Conservation (phyloP, 305 asterid species). For the Fraxinus sp. region DNA sequence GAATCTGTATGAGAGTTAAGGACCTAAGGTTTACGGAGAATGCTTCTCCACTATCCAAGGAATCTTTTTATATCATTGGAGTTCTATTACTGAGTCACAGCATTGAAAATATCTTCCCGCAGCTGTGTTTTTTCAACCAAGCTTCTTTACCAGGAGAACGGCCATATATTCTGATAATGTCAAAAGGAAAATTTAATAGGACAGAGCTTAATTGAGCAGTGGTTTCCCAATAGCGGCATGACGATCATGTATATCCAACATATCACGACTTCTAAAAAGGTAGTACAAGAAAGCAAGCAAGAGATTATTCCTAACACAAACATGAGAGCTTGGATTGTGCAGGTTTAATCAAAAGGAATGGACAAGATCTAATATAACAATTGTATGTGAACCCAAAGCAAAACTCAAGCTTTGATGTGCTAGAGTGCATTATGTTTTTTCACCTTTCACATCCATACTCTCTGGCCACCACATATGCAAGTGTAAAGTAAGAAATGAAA, state of each 20-base stretch:
- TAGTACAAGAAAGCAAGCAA: neutral
- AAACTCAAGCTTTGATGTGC: slow-evolving; percentile 7
- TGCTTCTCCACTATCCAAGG: neutral
- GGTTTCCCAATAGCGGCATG: neutral
- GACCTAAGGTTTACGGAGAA: neutral
- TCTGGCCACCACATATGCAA: neutral
- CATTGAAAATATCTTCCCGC: neutral
- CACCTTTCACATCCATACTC: neutral
- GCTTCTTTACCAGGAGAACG: neutral
- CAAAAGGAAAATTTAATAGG: neutral
- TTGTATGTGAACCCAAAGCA: slow-evolving; percentile 4
- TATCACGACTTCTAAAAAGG: neutral
- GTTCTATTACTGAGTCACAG: neutral
- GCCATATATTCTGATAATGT: neutral
- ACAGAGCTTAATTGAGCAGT: neutral
- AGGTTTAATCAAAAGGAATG: neutral
- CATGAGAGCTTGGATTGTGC: neutral
- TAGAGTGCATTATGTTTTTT: neutral
- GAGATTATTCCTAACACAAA: neutral
- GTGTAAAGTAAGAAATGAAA: neutral
- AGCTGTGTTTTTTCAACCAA: neutral
- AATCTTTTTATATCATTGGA: neutral
- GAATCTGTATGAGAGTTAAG: neutral
- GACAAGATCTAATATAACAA: neutral
- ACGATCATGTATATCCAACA: neutral